Base-by-base conservation (phyloP, 1,284 basidiomycete species). In the Ustilago hordei region DNA sequence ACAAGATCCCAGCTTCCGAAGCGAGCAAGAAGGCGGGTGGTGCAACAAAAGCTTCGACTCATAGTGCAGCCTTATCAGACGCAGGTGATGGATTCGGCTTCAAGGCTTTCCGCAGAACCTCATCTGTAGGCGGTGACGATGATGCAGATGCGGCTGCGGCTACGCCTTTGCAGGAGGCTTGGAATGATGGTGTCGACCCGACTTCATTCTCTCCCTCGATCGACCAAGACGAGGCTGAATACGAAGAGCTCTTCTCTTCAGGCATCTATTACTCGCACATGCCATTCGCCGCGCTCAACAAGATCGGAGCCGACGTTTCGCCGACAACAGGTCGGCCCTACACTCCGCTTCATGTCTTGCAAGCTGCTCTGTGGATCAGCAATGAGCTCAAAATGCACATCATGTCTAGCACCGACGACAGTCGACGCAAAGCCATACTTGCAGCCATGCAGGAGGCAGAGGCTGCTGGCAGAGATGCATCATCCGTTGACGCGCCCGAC, bases 201-300 rank as follows among this genome's bases (percentile, higher is more conserved):
- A 60, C 69, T 19, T 61, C 66, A 19, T 73, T 67, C 23, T 63
- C 59, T 7, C 66, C 66, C 4, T 54, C 71, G 35, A 35, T 67
- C 13, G 81, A 81, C 45, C 68, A 74, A 12, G 82, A 82, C 48
- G 84, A 85, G 52, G 52, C 41, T 9, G 82, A 85, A 61, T 84
- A 83, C 64, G 56, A 70, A n/a, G 88, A 87, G 64, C 89, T 96
- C 80, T 96, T 98, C 84, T 87, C 89, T 38, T 88, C 90, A 34
- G 93, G 93, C 5, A 93, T 97, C 34, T 93, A 95, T 87, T 97
- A 96, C 85, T 89, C 90, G 12, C 94, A 95, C 84, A 93, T 96
- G 93, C 93, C 64, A 28, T 72, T 81, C 48, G 60, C 67, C 31
- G 74, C 78, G 35, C 79, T 83, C 52, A 79, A 75, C 52, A 55